Conservation (phyloP, 2,329 filamentous ascomycete species). For the Cladosporium phlei region DNA sequence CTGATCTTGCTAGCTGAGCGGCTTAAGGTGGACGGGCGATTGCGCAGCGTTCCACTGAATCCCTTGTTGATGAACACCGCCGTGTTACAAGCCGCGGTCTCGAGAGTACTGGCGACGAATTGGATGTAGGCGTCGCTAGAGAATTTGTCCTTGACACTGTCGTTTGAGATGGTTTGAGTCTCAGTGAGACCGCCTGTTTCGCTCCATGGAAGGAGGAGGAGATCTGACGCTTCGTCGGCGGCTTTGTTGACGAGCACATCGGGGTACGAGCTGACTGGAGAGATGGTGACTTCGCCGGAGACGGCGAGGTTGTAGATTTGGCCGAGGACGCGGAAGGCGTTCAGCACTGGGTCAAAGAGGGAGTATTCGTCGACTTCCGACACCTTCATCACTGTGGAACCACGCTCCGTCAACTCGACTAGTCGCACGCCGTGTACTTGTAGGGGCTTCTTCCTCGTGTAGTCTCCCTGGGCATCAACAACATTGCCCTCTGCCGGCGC, state of each 20-base stretch:
- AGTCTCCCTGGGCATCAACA: not conserved
- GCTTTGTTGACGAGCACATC: slow-evolving; percentile 68
- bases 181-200: slow-evolving; percentile 74
- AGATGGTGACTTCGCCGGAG: slow-evolving; percentile 73
- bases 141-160: slow-evolving; percentile 57
- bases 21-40: slow-evolving; percentile 36
- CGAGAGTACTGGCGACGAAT: slow-evolving; percentile 67
- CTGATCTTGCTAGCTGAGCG: slow-evolving; percentile 55
- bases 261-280: slow-evolving; percentile 72
- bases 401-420: slow-evolving; percentile 82
- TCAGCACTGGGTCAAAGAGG: slow-evolving; percentile 73
- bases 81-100: slow-evolving; percentile 60
- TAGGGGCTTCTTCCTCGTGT: slow-evolving; percentile 45
- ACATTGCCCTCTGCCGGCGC: slow-evolving; percentile 9
- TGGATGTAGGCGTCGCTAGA: slow-evolving; percentile 60
- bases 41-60: slow-evolving; percentile 48
- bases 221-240: slow-evolving; percentile 51
- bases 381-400: slow-evolving; percentile 92
- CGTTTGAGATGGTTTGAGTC: slow-evolving; percentile 46
- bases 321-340: slow-evolving; percentile 84
- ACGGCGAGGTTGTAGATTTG: slow-evolving; percentile 78
- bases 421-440: slow-evolving; percentile 81
- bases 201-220: slow-evolving; percentile 84
- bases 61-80: slow-evolving; percentile 76
- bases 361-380: slow-evolving; percentile 69